Conservation (phyloP, 176 grass and related monocot species). For the Oryza australiensis region DNA sequence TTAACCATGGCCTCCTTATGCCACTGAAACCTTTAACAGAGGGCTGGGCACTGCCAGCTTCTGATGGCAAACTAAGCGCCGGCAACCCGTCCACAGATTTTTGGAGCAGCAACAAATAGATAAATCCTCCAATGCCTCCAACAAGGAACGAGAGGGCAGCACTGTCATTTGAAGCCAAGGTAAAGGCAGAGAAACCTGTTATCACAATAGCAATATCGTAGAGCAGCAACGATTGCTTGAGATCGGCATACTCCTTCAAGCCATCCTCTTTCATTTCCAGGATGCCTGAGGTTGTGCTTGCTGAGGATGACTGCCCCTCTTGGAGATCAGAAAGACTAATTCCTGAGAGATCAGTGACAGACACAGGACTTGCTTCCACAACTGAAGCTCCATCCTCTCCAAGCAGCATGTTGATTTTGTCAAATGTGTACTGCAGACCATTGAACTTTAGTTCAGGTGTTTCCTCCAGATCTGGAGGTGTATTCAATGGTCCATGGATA, state of each 20-base stretch:
- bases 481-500: slow-evolving; percentile 47
- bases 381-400: slow-evolving; percentile 71
- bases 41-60: slow-evolving; percentile 21
- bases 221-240: slow-evolving; percentile 80
- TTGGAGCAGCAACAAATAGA: slow-evolving; percentile 80
- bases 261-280: slow-evolving; percentile 60
- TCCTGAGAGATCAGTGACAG: slow-evolving; percentile 53
- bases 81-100: slow-evolving; percentile 75
- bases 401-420: slow-evolving; percentile 49
- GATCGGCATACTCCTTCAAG: slow-evolving; percentile 73
- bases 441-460: slow-evolving; percentile 44
- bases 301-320: slow-evolving; percentile 35
- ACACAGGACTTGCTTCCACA: slow-evolving; percentile 56
- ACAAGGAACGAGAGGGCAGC: slow-evolving; percentile 67
- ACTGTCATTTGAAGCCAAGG: slow-evolving; percentile 51
- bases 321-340: slow-evolving; percentile 49
- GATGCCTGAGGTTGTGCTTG: slow-evolving; percentile 6
- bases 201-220: slow-evolving; percentile 71
- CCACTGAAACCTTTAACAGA: slow-evolving; percentile 32
- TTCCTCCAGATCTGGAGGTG: slow-evolving; percentile 30
- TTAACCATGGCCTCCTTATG: slow-evolving; percentile 73
- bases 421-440: slow-evolving; percentile 65
- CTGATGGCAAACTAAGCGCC: slow-evolving; percentile 37
- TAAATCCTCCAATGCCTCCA: slow-evolving; percentile 77
- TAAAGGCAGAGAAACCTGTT: slow-evolving; percentile 64